Evolutionary conservation across 257 asterid species (phyloP).

Genomic region (Anisodus tanguticus): DNA sequence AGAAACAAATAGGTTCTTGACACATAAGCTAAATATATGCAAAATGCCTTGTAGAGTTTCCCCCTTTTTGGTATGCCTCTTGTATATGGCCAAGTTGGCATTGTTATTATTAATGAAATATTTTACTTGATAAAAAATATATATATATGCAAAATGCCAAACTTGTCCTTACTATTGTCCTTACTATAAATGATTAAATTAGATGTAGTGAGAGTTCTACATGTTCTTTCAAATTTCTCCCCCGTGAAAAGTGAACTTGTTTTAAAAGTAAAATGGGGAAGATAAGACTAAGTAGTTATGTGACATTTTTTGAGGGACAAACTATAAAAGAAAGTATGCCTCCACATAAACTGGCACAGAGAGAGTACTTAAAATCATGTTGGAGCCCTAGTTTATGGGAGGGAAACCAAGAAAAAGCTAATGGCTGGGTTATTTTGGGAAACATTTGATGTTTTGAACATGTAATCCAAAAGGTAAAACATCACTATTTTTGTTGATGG

Average conservation of each 20-base stretch:
- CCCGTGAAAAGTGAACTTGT: background rate
- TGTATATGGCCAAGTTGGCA: too few relatives aligned
- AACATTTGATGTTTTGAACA: background rate
- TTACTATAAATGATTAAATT: background rate
- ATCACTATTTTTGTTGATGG: background rate
- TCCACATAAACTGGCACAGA: background rate
- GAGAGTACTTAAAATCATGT: background rate
- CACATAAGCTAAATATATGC: background rate
- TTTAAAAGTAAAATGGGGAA: background rate
- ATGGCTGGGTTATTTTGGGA: background rate
- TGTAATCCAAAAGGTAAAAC: background rate
- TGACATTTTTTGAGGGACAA: background rate
- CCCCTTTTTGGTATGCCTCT: too few relatives aligned
- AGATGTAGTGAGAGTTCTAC: background rate
- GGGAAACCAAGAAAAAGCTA: background rate
- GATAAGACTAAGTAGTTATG: constrained; percentile 11
- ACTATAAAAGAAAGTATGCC: background rate
- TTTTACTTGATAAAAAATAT: too few relatives aligned
- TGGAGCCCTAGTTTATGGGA: background rate
- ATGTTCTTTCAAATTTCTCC: background rate
- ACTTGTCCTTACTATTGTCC: background rate
- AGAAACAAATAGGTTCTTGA: background rate
- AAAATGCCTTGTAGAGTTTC: background rate
- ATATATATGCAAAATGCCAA: background rate
- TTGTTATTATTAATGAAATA: too few relatives aligned